Conservation (phyloP, 805 yeast genomes). For the Lachancea dasiensis region DNA sequence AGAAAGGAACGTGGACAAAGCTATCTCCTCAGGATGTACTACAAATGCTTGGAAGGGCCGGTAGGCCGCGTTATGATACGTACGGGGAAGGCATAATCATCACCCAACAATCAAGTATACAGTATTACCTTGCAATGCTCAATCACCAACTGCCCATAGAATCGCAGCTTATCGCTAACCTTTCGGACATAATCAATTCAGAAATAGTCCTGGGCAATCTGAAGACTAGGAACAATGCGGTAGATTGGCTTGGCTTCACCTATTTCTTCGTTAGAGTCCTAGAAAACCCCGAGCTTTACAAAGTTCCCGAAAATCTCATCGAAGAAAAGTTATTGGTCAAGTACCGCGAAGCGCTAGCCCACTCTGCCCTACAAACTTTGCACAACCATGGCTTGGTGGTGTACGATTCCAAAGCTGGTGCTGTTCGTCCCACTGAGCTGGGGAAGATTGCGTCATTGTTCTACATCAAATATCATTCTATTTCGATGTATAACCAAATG, state of each 20-base stretch:
- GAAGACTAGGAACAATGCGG: constrained; percentile 54
- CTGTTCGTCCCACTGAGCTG: constrained; percentile 53
- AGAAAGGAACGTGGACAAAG: constrained; percentile 81
- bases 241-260: constrained; percentile 73
- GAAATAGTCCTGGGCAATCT: constrained; percentile 76
- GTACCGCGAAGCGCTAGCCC: constrained; percentile 62
- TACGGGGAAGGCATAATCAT: constrained; percentile 92
- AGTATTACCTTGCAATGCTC: constrained; percentile 82
- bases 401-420: constrained; percentile 48
- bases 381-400: constrained; percentile 50
- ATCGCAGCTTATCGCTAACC: constrained; percentile 66
- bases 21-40: constrained; percentile 91
- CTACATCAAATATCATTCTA: constrained; percentile 72
- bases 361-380: constrained; percentile 65
- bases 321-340: constrained; percentile 45
- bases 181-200: constrained; percentile 78
- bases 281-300: constrained; percentile 65
- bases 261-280: constrained; percentile 77
- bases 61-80: constrained; percentile 89
- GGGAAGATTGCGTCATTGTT: constrained; percentile 84
- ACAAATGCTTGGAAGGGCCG: constrained; percentile 98
- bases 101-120: constrained; percentile 79
- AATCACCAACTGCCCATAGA: constrained; percentile 92
- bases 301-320: constrained; percentile 57
- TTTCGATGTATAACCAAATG: constrained; percentile 56